Evolutionary conservation across 345 rosid species (phyloP).

Genomic region (Lepidium aucheri): DNA sequence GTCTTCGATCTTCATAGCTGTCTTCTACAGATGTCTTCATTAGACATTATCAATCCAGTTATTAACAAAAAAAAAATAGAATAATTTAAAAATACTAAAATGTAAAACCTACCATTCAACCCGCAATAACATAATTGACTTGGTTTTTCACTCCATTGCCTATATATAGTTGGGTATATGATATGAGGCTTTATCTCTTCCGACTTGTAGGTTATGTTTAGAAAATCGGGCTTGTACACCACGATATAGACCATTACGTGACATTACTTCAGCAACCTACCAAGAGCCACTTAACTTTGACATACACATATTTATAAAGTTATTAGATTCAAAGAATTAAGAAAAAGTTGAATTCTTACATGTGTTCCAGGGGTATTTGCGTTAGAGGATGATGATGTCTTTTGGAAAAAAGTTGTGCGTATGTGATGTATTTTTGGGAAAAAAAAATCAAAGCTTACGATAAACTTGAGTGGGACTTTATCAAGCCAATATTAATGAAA

Average conservation of each 20-base stretch:
- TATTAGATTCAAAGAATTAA: not conserved
- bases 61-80: too few relatives aligned
- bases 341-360: not conserved
- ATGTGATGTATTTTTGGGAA: too few relatives aligned
- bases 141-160: not conserved
- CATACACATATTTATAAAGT: not conserved
- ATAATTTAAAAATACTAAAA: not conserved
- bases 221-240: not conserved
- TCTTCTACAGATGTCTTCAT: too few relatives aligned
- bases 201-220: not conserved
- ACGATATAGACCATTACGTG: not conserved
- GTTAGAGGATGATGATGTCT: not conserved
- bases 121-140: not conserved
- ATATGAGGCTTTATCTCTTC: slow-evolving; percentile 3
- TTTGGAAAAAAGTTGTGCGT: not conserved
- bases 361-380: not conserved
- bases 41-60: too few relatives aligned
- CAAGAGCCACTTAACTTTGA: not conserved
- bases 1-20: too few relatives aligned
- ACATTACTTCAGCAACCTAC: not conserved
- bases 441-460: too few relatives aligned
- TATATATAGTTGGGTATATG: not conserved
- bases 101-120: not conserved
- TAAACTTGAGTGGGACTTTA: too few relatives aligned
- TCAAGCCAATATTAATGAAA: too few relatives aligned